phyloP scores from a whole-genome alignment of 2,329 filamentous ascomycete species.

The Clarireedia paspali region DNA sequence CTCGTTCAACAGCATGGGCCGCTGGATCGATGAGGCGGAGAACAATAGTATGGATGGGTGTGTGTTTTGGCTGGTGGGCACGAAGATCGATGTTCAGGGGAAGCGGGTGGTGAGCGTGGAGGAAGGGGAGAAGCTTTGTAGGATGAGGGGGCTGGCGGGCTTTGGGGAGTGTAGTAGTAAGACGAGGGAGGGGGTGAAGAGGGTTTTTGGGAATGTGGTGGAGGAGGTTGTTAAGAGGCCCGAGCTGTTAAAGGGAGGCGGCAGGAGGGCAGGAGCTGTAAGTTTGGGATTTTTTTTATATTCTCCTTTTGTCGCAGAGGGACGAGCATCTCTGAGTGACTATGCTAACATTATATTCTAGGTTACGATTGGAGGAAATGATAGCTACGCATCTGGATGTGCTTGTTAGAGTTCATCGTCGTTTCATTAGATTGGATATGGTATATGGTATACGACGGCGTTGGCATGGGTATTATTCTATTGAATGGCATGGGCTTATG shows the following conservation, averaged over 20 bases:
- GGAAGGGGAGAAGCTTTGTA: slow-evolving; percentile 37
- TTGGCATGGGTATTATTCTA: slow-evolving; percentile 10
- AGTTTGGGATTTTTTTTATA: background rate
- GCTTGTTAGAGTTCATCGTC: slow-evolving; percentile 1
- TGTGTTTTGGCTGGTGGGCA: slow-evolving; percentile 44
- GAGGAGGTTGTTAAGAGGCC: slow-evolving; percentile 41
- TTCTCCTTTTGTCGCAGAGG: background rate
- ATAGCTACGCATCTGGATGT: slow-evolving; percentile 1
- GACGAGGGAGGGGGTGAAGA: slow-evolving; percentile 43
- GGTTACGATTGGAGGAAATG: slow-evolving; percentile 1
- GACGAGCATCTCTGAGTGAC: slow-evolving; percentile 1
- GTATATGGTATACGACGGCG: background rate
- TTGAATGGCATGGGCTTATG: slow-evolving; percentile 14
- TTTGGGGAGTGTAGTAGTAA: slow-evolving; percentile 49
- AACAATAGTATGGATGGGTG: slow-evolving; percentile 40
- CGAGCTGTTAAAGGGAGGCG: slow-evolving; percentile 32
- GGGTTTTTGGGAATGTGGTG: slow-evolving; percentile 45
- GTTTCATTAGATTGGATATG: background rate
- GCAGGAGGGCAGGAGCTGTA: slow-evolving; percentile 20
- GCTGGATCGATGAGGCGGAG: slow-evolving; percentile 47
- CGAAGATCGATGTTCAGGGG: slow-evolving; percentile 39
- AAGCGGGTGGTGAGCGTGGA: slow-evolving; percentile 38
- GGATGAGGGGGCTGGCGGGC: slow-evolving; percentile 34
- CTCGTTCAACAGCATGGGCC: slow-evolving; percentile 44
- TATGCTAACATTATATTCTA: slow-evolving; percentile 17